Evolutionary conservation across 805 yeast genomes (phyloP), one percentile per base, ranked within the genome.

Genomic region (Ogataea allantospora): DNA sequence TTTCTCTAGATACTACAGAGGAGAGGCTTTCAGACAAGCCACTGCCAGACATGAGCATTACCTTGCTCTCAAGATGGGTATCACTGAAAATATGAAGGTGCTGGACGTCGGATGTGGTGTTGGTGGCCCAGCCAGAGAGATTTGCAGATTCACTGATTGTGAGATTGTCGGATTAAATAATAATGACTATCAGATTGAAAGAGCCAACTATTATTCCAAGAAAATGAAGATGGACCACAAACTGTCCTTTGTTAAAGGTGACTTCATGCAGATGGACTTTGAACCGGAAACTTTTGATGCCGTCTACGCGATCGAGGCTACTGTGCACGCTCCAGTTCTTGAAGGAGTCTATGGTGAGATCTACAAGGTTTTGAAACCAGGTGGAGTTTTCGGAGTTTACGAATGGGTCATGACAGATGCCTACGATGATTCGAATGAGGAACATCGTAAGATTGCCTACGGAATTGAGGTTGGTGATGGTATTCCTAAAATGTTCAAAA

Each of bases 401-500:
- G 99, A 93, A 69, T 93, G 99, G 99, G 98, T 93, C 48, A 85
- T 93, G 95, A 93, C 98, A 46, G 95, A 88, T 56, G 73, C 69
- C 33, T 93, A 88, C 63, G 98, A 93, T 62, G 95, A 85, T 67
- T 66, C 66, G 42, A 88, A 87, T 66, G 77, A 79, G 53, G 89
- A 80, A 65, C 99, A 93, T 70, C 85, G 96, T 67, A 83, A 83
- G 61, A 86, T 93, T 49, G 93, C 95, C 21, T 91, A 91, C 66
- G 98, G 96, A 63, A 93, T 93, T 53, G 99, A 93, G 71, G 77
- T 91, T 47, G 99, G 99, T 60, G 97, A 93, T 63, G 99, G 99
- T 69, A 93, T 93, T 55, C 98, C 99, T 60, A 88, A 91, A 71
- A 93, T 93, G 99, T 88, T 76, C 76, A 66, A 71, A 54, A 77